Base-by-base conservation (phyloP, 1,139 yeast species). In the Kurtzmaniella quercitrusa region DNA sequence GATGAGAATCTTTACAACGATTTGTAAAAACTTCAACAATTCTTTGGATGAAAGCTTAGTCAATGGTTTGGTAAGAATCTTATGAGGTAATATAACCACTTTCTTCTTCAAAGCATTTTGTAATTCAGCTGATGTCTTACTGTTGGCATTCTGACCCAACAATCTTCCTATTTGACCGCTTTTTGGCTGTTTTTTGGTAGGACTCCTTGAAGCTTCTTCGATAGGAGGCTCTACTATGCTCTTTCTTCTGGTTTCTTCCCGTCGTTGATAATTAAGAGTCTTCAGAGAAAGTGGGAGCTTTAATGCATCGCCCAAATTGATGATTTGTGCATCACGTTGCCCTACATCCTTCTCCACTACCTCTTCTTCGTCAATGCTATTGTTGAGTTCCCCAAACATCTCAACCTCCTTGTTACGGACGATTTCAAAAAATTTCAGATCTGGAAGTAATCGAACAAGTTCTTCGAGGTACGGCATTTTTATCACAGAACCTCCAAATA, bases 201-300 rank as follows among this genome's bases (percentile, higher is more conserved):
- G 46, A 45, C n/a, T 31, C 15, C 4, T 8, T 16, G 21, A 16
- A 7, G 19, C 25, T 7, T 9, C 7, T 7, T 36, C 27, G 2
- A 7, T 3, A 36, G 16, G 14, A 12, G 18, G 11, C 2, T n/a
- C 27, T 7, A 19, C 24, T 15, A 34, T 19, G 21, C 38, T 36
- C 12, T 11, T 36, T 24, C 17, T 36, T 31, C 18, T 31, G 14
- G 36, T 14, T 11, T 31, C 36, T 15, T 14, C 36, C 48, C 75
- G 50, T 16, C 70, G 54, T 45, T 70, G 71, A 44, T 59, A 58
- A 47, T 70, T 73, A 36, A 69, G 58, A 1, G 77, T 70, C 43
- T 68, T 69, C 9, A 75, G 70, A 2, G 75, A 69, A 24, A 69
- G 54, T 1, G 77, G 77, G 10, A 73, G 56, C 42, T 63, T 65